Base-by-base conservation (phyloP, 2,329 filamentous ascomycete species). In the Capronia americana region DNA sequence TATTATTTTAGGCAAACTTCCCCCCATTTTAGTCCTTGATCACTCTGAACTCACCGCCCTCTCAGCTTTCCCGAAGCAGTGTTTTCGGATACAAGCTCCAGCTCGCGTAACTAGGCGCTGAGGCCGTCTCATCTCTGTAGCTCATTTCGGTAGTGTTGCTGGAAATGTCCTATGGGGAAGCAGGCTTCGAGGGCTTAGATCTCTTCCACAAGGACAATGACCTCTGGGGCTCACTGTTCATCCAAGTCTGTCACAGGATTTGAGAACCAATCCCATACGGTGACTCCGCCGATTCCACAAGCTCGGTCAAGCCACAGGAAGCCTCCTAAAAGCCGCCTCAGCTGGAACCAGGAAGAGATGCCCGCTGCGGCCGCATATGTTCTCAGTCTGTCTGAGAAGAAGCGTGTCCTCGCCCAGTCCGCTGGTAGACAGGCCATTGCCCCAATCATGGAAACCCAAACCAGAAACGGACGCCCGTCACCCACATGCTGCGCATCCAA, bases 281-380 rank as follows among this genome's bases (percentile, higher is more conserved):
- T 12, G 4, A 30, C 3, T 32, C 53, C 53, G n/a, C 53, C 53
- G 4, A 17, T 20, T 0, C 20, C 53, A 28, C 53, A 55, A 12
- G 53, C 53, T 55, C 53, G 28, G 17, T 34, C 53, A 55, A 55
- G 53, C 53, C 53, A 55, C 10, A 55, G 24, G 28, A 55, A 55
- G 8, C 8, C 17, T 7, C 6, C 4, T 3, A 55, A 2, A 12
- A 55, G 17, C 17, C 28, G 10, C 12, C 26, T 55, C 53, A 55
- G 26, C 53, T 34, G 24, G n/a, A 7, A n/a, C 53, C 53, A 55
- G 4, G 53, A 55, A 55, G 53, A 28, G 24, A 55, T 4, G 23
- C n/a, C 24, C 48, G 12, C 48, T 4, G 48, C 48, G 24, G 48
- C 48, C 24, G 48, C 24, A 28, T 51, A 51, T 26, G 10, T 12